Evolutionary conservation across 441 rosid species (phyloP), one percentile per base, ranked within the genome.

Genomic region (Croton laevigatus): DNA sequence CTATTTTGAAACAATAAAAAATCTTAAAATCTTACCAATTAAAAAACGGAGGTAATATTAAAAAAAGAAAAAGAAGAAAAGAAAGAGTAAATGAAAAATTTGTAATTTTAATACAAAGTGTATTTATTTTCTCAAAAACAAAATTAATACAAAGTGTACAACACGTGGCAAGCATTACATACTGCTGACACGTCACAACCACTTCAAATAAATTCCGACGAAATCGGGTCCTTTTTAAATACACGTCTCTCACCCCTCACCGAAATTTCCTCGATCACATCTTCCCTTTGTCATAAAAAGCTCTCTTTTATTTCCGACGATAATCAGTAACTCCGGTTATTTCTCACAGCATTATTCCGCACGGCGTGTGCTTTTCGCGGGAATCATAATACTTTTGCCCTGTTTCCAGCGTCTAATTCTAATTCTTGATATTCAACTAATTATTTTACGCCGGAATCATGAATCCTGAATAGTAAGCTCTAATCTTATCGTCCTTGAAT

Each of bases 391-490:
- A 45, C 12, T 10, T 37, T 27, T 5, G 8, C 70, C 22, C 5
- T 9, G 17, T 16, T 2, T 45, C 48, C 67, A 36, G 46, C 3
- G 19, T 71, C 58, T 37, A 10, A 36, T 9, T 32, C 42, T 4
- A 58, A 13, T 12, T 38, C 63, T 54, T 22, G n/a, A 13, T 53
- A 19, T 37, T 65, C 72, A 69, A 22, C 75, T 63, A 59, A 51
- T 75, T 71, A 48, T 12, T 46, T 13, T 66, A 12, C 78, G 14
- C 19, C 68, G 49, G 82, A 65, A 81, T 63, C 87, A 94, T 94
- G 98, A 94, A 88, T 89, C 91, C 93, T 70, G 98, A 94, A 85
- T 94, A 91, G 98, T 94, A 86, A 85, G 82, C 76, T 67, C n/a
- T 36, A 19, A 54, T 65, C 66, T 58, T n/a, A 49, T 65, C 49